phyloP scores from a whole-genome alignment of 2,329 filamentous ascomycete species.

The Rhynchosporium graminicola region DNA sequence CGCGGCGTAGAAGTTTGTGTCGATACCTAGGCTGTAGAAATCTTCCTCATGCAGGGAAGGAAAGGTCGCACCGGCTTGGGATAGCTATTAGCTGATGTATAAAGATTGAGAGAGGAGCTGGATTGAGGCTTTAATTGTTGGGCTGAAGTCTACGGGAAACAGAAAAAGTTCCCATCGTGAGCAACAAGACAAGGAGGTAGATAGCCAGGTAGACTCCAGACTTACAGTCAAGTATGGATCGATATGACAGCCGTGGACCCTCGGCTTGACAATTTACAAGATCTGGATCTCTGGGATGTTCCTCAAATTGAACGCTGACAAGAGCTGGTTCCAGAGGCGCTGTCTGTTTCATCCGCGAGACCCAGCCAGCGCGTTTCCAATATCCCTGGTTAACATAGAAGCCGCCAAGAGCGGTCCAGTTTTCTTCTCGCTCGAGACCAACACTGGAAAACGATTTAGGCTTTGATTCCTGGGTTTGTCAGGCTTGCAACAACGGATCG shows the following conservation, averaged over 20 bases:
- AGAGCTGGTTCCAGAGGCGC: not conserved
- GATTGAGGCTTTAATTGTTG: too few species aligned
- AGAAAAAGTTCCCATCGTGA: not conserved
- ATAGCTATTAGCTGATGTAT: not conserved
- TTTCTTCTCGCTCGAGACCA: constrained; percentile 8
- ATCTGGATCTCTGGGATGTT: not conserved
- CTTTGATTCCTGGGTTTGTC: constrained; percentile 3
- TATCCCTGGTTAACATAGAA: constrained; percentile 29
- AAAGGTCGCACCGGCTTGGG: constrained; percentile 44
- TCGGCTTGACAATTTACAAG: constrained; percentile 22
- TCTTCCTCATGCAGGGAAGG: constrained; percentile 44
- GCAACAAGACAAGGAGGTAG: not conserved
- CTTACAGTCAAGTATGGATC: constrained; percentile 44
- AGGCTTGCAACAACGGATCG: not conserved
- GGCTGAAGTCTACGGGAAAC: too few species aligned
- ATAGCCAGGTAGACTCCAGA: not conserved
- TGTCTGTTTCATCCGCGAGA: constrained; percentile 19
- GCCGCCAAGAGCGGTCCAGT: constrained; percentile 13
- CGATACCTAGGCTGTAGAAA: constrained; percentile 42
- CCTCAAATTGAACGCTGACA: not conserved
- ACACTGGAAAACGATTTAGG: constrained; percentile 7
- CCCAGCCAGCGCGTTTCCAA: constrained; percentile 30
- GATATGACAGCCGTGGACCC: constrained; percentile 40
- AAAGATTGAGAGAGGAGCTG: too few species aligned
- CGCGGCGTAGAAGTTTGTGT: constrained; percentile 42